Percentiles rank a stretch among this genome's conserved stretches.
phyloP scores from a whole-genome alignment of 2,329 filamentous ascomycete species.

The Paecilomyces sp. region DNA sequence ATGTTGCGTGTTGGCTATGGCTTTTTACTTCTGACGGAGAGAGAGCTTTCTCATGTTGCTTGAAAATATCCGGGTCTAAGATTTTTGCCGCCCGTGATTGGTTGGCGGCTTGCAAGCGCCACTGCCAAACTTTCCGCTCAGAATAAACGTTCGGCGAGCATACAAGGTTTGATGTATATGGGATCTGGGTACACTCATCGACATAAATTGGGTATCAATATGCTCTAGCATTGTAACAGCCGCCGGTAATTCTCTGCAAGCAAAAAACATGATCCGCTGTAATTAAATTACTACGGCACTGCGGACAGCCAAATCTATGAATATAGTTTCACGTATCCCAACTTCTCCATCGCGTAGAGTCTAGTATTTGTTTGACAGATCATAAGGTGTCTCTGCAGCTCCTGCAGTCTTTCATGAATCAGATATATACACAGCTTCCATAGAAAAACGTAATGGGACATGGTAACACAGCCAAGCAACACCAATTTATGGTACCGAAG shows the following conservation, averaged over 20 bases:
- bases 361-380: not conserved
- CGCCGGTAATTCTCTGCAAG: not conserved
- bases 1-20: constrained; percentile 12
- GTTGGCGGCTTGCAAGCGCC: not conserved
- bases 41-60: not conserved
- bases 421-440: not conserved
- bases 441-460: not conserved
- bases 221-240: not conserved
- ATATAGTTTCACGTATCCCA: not conserved
- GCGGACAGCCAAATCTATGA: no score
- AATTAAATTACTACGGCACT: no score
- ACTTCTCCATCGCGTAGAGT: not conserved
- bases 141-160: not conserved
- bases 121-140: not conserved
- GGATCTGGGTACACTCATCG: not conserved
- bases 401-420: not conserved
- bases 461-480: not conserved
- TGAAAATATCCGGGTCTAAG: not conserved
- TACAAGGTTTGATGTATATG: not conserved
- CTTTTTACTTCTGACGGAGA: not conserved
- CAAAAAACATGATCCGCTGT: no score
- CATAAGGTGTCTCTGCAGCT: not conserved
- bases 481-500: not conserved
- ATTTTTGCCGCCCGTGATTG: constrained; percentile 4
- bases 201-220: not conserved